A percentile compares a stretch with the other conserved stretches of the same genome.
Evolutionary conservation across 345 rosid genomes (phyloP).

Genomic region (Microthlaspi erraticum): DNA sequence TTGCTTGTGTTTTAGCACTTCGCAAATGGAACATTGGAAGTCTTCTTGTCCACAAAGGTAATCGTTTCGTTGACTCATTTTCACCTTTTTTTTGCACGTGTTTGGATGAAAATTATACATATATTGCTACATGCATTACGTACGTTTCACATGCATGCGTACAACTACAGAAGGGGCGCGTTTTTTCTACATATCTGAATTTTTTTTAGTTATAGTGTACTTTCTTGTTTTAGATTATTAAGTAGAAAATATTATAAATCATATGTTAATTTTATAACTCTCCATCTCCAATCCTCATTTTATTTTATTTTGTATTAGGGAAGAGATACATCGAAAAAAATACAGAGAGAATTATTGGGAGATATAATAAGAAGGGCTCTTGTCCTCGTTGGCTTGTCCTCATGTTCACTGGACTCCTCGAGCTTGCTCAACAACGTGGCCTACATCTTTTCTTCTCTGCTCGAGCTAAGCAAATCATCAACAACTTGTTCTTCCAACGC

Average conservation of each 20-base stretch:
- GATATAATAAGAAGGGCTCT: background rate
- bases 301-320: slow-evolving; percentile 35
- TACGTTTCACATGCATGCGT: background rate
- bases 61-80: background rate
- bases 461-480: slow-evolving; percentile 1
- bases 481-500: slow-evolving; percentile 40
- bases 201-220: too few species aligned
- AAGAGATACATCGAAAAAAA: slow-evolving; percentile 47
- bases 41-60: slow-evolving; percentile 44
- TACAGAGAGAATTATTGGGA: slow-evolving; percentile 42
- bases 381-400: slow-evolving; percentile 66
- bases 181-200: too few species aligned
- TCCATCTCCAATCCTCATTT: too few species aligned
- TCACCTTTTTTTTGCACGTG: background rate
- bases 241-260: too few species aligned
- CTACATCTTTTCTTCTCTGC: slow-evolving; percentile 41
- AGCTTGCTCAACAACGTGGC: slow-evolving; percentile 48
- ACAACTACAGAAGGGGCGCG: too few species aligned
- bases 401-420: slow-evolving; percentile 56
- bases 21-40: slow-evolving; percentile 50
- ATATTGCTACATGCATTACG: background rate
- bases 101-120: background rate
- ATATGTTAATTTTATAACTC: too few species aligned
- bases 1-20: slow-evolving; percentile 63
- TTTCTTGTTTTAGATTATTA: too few species aligned